A percentile compares a stretch with the other conserved stretches of the same genome.
phyloP scores from a whole-genome alignment of 352 stramenopile genomes.

The Phytopythium kandeliae region DNA sequence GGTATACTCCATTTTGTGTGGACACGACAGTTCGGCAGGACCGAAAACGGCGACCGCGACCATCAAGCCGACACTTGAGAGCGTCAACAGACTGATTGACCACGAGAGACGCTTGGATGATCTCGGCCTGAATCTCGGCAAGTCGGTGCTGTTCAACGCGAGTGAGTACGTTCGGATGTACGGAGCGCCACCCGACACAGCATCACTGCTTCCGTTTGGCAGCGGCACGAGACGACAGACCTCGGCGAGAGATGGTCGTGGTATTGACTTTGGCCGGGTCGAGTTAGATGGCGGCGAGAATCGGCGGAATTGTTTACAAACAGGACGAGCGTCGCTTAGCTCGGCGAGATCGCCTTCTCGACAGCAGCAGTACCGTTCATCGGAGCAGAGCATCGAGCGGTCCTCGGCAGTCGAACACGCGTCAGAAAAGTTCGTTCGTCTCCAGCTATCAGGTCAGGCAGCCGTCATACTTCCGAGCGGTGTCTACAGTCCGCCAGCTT shows the following conservation, averaged over 20 bases:
- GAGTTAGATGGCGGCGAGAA: background rate
- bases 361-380: background rate
- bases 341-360: background rate
- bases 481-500: background rate
- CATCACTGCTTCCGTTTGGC: background rate
- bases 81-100: slow-evolving; percentile 15
- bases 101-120: slow-evolving; percentile 17
- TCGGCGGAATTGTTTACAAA: background rate
- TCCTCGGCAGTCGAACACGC: background rate
- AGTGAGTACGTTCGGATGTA: slow-evolving; percentile 20
- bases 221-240: background rate
- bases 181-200: background rate
- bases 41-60: background rate
- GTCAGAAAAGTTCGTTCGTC: background rate
- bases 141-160: slow-evolving; percentile 24
- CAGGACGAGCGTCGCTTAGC: background rate
- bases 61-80: slow-evolving; percentile 18
- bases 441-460: background rate
- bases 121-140: slow-evolving; percentile 21
- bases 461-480: background rate
- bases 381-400: background rate
- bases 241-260: background rate
- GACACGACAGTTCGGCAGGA: slow-evolving; percentile 4
- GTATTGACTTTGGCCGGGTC: background rate
- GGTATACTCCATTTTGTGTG: slow-evolving; percentile 14